phyloP scores from a whole-genome alignment of 805 yeast species.

The Kregervanrija fluxuum region DNA sequence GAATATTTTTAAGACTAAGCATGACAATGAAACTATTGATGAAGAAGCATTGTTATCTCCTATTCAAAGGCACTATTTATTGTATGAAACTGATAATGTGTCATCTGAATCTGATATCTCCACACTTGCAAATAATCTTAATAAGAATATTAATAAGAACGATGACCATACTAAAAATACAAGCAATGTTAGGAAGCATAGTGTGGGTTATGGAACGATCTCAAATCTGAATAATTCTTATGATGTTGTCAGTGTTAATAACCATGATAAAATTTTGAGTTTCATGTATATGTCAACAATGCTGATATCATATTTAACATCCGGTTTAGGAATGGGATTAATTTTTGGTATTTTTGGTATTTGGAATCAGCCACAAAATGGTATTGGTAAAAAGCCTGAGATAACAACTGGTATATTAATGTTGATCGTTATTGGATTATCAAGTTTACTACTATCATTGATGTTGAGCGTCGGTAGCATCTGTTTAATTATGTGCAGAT shows the following conservation, averaged over 20 bases:
- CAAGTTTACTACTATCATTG: conserved; percentile 37
- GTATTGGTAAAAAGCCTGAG: conserved; percentile 5
- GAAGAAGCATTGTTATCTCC: conserved; percentile 2
- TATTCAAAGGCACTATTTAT: conserved; percentile 5
- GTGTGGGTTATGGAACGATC: not conserved
- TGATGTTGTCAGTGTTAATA: conserved; percentile 16
- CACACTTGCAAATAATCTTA: too few species aligned
- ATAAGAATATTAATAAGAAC: too few species aligned
- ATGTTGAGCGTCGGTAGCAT: conserved; percentile 36
- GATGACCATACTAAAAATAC: too few species aligned
- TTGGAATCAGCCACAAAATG: not conserved
- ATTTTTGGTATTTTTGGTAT: conserved; percentile 22
- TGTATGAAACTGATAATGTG: not conserved
- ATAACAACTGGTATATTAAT: conserved; percentile 16
- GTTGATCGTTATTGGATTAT: conserved; percentile 28
- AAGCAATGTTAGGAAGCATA: too few species aligned
- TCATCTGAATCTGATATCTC: too few species aligned
- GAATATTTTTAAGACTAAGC: not conserved
- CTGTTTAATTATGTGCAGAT: conserved; percentile 37
- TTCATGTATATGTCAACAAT: conserved; percentile 37
- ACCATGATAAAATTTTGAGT: conserved; percentile 37
- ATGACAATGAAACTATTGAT: not conserved
- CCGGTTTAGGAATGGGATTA: conserved; percentile 39
- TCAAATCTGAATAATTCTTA: conserved; percentile 5
- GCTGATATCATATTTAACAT: conserved; percentile 32